A percentile compares a stretch with the other conserved stretches of the same genome.
These are phyloP conservation scores for Trametes villosa DNA, from an alignment of 768 basidiomycete genomes.

Conservation along the genomic window DNA sequence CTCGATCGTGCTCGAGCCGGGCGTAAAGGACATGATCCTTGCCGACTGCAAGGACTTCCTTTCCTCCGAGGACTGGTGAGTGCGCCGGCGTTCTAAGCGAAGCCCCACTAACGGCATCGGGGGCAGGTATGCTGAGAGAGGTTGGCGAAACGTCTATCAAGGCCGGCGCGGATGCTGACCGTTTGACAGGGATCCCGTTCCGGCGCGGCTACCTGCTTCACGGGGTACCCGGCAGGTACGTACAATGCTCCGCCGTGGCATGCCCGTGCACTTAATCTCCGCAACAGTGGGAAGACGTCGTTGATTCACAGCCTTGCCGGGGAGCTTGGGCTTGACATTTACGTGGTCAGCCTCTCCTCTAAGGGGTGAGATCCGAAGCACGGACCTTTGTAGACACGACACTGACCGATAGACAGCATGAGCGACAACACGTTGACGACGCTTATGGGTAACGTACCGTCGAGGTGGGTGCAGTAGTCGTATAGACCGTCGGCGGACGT, in stretches of 20 bases:
- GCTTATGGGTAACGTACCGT: constrained; percentile 87
- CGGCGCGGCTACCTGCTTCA: constrained; percentile 84
- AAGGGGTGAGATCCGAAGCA: constrained; percentile 73
- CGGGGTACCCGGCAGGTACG: constrained; percentile 83
- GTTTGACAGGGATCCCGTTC: constrained; percentile 77
- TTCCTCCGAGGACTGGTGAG: constrained; percentile 83
- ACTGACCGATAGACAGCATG: constrained; percentile 57
- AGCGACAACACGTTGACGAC: constrained; percentile 87
- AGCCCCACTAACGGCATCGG: constrained; percentile 17
- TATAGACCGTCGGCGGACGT: constrained; percentile 9
- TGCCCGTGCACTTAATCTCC: constrained; percentile 16
- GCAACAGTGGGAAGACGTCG: constrained; percentile 77
- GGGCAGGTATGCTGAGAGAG: constrained; percentile 86
- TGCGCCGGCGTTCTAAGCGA: constrained; percentile 29
- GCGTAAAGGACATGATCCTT: constrained; percentile 89
- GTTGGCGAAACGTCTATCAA: constrained; percentile 44
- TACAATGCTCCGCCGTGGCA: background rate
- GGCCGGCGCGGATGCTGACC: constrained; percentile 1
- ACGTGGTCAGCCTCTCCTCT: constrained; percentile 85
- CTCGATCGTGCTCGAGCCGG: constrained; percentile 89
- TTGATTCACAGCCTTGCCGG: constrained; percentile 85
- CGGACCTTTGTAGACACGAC: constrained; percentile 14
- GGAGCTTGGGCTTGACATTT: constrained; percentile 87
- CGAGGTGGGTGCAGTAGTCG: constrained; percentile 54
- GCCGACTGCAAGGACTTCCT: constrained; percentile 87